Evolutionary conservation across 75 land plant genomes (phyloP).

Genomic region (Cunninghamia lanceolata): DNA sequence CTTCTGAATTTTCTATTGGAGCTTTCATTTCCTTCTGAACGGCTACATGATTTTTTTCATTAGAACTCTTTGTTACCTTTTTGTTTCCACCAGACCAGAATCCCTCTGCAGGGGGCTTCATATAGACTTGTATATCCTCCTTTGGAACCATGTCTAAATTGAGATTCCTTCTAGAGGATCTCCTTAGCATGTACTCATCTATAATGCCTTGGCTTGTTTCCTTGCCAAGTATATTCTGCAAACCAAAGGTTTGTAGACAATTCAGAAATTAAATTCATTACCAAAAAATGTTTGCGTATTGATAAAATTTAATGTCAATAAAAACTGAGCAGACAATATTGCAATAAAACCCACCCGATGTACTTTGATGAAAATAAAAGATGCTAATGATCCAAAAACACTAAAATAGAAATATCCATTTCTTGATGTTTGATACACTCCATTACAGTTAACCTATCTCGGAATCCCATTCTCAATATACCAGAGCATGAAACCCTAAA

Average conservation of each 20-base stretch:
- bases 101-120: conserved; percentile 69
- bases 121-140: conserved; percentile 54
- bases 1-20: conserved; percentile 18
- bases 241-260: conserved; percentile 4
- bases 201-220: conserved; percentile 56
- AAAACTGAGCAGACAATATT: not conserved
- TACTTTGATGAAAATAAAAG: not conserved
- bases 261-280: not conserved
- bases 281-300: not conserved
- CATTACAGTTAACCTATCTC: not conserved
- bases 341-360: not conserved
- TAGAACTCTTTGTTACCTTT: conserved; percentile 35
- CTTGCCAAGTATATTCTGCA: conserved; percentile 85
- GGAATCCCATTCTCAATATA: not conserved
- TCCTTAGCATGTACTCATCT: conserved; percentile 58
- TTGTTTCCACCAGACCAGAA: conserved; percentile 37
- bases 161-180: conserved; percentile 19
- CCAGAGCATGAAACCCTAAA: not conserved
- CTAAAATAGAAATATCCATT: not conserved
- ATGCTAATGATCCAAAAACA: not conserved
- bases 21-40: conserved; percentile 14
- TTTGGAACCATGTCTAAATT: conserved; percentile 25
- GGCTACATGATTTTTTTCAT: conserved; percentile 16
- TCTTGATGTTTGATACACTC: not conserved
- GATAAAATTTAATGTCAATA: not conserved